Percentiles rank a stretch among this genome's conserved stretches.
Evolutionary conservation across 352 stramenopile species (phyloP).

Genomic region (Phytopythium aichiense): DNA sequence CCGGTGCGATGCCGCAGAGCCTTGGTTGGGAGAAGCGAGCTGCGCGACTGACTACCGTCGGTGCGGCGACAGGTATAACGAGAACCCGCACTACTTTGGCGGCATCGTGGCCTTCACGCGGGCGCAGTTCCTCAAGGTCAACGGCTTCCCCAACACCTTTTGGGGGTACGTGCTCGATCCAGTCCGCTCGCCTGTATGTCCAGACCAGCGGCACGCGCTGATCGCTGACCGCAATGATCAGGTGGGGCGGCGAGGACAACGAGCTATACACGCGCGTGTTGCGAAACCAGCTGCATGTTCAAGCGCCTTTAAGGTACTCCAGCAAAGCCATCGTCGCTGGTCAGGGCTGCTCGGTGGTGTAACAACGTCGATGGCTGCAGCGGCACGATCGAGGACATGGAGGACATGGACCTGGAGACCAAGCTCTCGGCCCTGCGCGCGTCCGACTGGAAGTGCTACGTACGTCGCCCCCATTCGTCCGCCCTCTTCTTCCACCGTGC

Average conservation of each 20-base stretch:
- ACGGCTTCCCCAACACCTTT: slow-evolving; percentile 96
- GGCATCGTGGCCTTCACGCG: slow-evolving; percentile 90
- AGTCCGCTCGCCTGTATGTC: neutral
- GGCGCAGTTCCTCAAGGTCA: slow-evolving; percentile 90
- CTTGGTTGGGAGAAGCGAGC: neutral
- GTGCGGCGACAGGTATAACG: slow-evolving; percentile 65
- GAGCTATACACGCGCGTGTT: slow-evolving; percentile 53
- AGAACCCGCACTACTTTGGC: slow-evolving; percentile 94
- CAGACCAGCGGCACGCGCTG: neutral
- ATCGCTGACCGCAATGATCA: neutral
- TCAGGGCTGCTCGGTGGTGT: neutral
- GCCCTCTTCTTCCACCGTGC: too few species aligned
- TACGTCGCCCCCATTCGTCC: neutral
- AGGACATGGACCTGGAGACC: slow-evolving; percentile 35
- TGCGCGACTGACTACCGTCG: neutral
- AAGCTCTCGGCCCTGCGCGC: slow-evolving; percentile 34
- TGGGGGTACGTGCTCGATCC: slow-evolving; percentile 54
- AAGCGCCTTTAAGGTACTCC: slow-evolving; percentile 26
- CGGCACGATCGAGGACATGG: slow-evolving; percentile 42
- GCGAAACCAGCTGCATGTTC: slow-evolving; percentile 40
- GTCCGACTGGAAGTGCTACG: slow-evolving; percentile 49
- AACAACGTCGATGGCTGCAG: slow-evolving; percentile 15
- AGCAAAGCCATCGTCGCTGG: neutral
- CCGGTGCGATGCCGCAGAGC: slow-evolving; percentile 16
- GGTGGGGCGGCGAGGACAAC: slow-evolving; percentile 52